A percentile compares a stretch with the other conserved stretches of the same genome.
Conservation (phyloP, 1,284 basidiomycete genomes). For the Cryptococcus amylolentus region DNA sequence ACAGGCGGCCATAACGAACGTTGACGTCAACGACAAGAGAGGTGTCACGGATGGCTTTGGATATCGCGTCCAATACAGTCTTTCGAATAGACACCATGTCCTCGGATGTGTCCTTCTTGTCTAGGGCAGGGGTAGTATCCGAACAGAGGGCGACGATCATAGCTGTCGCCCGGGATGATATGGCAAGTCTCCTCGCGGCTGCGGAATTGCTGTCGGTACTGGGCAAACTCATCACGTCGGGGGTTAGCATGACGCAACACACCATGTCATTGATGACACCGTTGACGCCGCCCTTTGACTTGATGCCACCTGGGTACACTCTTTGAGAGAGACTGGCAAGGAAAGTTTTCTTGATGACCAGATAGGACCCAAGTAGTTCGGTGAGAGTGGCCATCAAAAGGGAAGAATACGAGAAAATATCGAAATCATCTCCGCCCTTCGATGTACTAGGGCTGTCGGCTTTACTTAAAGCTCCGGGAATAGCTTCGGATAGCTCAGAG, state of each 20-base stretch:
- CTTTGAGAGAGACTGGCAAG: conserved; percentile 66
- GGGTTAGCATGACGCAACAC: conserved; percentile 64
- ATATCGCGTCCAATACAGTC: conserved; percentile 82
- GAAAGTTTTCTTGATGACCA: conserved; percentile 83
- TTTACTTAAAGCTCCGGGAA: conserved; percentile 3
- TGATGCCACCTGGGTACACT: conserved; percentile 55
- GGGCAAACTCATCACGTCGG: conserved; percentile 9
- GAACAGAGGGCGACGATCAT: conserved; percentile 87
- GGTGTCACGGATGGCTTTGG: conserved; percentile 80
- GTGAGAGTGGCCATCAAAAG: conserved; percentile 90
- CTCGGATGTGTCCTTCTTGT: conserved; percentile 69
- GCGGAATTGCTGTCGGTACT: conserved; percentile 1
- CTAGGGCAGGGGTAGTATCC: conserved; percentile 60
- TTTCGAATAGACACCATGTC: conserved; percentile 84
- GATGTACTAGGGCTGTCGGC: not conserved
- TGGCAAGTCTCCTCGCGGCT: conserved; percentile 54
- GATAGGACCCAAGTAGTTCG: conserved; percentile 90
- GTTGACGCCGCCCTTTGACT: conserved; percentile 21
- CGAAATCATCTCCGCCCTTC: not conserved
- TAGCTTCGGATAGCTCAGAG: conserved; percentile 26
- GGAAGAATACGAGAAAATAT: conserved; percentile 59
- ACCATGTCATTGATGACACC: conserved; percentile 72
- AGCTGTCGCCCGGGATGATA: conserved; percentile 80
- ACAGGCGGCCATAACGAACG: conserved; percentile 78
- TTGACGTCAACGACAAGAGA: conserved; percentile 63